Evolutionary conservation across 805 yeast genomes (phyloP), one percentile per base, ranked within the genome.

Genomic region (Candida tibetensis): DNA sequence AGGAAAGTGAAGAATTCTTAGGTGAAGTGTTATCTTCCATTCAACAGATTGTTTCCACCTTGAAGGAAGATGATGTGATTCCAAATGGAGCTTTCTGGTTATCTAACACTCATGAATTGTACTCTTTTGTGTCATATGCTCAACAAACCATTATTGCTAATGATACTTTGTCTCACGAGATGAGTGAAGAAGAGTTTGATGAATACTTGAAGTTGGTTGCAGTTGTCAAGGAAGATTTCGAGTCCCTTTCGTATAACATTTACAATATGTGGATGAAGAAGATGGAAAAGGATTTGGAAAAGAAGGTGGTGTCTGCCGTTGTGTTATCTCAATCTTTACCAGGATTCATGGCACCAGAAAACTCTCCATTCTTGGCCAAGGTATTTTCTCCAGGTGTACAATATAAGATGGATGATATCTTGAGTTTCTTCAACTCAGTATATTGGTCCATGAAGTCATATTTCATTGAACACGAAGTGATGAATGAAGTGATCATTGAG

Each of bases 181-280:
- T 93, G 89, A 86, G 88, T 42, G 90, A 84, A 51, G 82, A 77
- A 47, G 99, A 91, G 68, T 88, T 85, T 58, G 81, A 84, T 48
- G 95, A 90, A 63, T 93, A 93, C 57, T 77, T 88, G 61, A 81
- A 85, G 45, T 74, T 93, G 41, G 95, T 90, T 40, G 86, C 89
- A 2, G 89, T 91, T 47, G 91, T 91, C 30, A 87, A 85, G 64
- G 95, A 86, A 58, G 99, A 93, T 66, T 85, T 91, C 49, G 96
- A 89, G 66, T 85, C 91, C 3, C 76, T 91, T 44, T 88, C 95
- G 26, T 91, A 82, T 70, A 93, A 93, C 66, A 85, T 93, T 48
- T 93, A 90, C 66, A 95, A 89, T 62, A 83, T 90, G 73, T 91
- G 96, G 97, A 82, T 91, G 86, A 89, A 86, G 71, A 90, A 87